Evolutionary conservation across 371 early-diverging fungal genomes (phyloP).

Genomic region (Mucor lusitanicus): DNA sequence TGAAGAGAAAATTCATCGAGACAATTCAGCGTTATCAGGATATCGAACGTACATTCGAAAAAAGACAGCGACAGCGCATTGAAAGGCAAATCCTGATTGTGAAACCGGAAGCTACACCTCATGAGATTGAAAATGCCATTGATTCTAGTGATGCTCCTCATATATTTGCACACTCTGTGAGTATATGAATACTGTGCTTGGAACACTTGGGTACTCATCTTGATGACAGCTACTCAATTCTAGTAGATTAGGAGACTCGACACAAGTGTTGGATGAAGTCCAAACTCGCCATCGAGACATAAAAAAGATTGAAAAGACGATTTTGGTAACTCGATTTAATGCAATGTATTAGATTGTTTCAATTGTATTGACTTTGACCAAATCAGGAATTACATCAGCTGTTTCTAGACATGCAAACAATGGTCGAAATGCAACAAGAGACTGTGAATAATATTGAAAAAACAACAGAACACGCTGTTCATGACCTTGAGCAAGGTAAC

Average conservation of each 20-base stretch:
- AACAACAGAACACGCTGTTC: slow-evolving; percentile 54
- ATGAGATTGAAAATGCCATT: slow-evolving; percentile 71
- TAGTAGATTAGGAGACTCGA: slow-evolving; percentile 69
- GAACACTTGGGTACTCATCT: background rate
- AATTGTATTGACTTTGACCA: too few relatives aligned
- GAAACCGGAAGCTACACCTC: slow-evolving; percentile 73
- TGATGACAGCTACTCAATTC: slow-evolving; percentile 38
- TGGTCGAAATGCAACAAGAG: slow-evolving; percentile 74
- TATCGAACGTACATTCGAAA: slow-evolving; percentile 70
- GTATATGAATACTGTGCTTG: too few relatives aligned
- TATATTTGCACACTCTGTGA: slow-evolving; percentile 80
- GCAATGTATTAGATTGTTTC: background rate
- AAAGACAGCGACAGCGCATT: slow-evolving; percentile 74
- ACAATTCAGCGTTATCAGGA: slow-evolving; percentile 75
- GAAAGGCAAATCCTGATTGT: slow-evolving; percentile 73
- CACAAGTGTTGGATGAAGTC: slow-evolving; percentile 70
- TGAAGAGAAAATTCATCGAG: slow-evolving; percentile 75
- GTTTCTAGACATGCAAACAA: slow-evolving; percentile 80
- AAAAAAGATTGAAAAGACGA: slow-evolving; percentile 75
- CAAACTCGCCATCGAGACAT: slow-evolving; percentile 79
- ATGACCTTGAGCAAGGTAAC: slow-evolving; percentile 64
- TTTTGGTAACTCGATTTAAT: slow-evolving; percentile 47
- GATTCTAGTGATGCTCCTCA: slow-evolving; percentile 62
- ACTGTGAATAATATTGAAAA: slow-evolving; percentile 65
- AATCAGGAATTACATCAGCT: slow-evolving; percentile 76